phyloP scores from a whole-genome alignment of 108 stramenopile genomes.

The Conticribra weissflogii region DNA sequence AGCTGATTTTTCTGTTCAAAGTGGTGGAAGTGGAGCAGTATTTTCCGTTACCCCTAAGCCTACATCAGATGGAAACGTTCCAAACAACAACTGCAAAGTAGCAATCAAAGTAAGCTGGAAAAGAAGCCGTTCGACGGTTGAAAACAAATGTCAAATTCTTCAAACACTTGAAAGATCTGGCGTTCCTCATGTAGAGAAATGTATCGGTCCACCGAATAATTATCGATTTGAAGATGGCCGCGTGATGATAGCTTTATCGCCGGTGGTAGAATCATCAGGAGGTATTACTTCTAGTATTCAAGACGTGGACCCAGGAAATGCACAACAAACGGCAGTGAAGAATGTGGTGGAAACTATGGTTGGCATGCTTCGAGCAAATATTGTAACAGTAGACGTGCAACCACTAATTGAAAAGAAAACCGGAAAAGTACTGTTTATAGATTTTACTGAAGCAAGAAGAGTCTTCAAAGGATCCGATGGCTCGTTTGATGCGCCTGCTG shows the following conservation, averaged over 20 bases:
- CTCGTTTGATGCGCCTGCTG: conserved; percentile 34
- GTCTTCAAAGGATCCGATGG: conserved; percentile 13
- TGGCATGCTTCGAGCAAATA: conserved; percentile 59
- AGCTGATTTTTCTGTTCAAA: not conserved
- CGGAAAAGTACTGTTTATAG: conserved; percentile 69
- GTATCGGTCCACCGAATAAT: conserved; percentile 34
- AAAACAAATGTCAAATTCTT: conserved; percentile 64
- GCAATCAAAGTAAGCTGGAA: conserved; percentile 77
- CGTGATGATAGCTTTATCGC: conserved; percentile 59
- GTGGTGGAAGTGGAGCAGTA: conserved; percentile 51
- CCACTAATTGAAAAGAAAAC: conserved; percentile 57
- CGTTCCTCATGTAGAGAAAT: conserved; percentile 56
- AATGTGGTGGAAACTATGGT: conserved; percentile 55
- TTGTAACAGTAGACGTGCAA: conserved; percentile 69
- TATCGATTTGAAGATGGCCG: conserved; percentile 54
- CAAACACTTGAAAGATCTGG: conserved; percentile 39
- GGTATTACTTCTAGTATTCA: conserved; percentile 42
- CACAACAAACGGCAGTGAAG: conserved; percentile 39
- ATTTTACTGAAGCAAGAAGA: conserved; percentile 73
- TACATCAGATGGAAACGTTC: not conserved
- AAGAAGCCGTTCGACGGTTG: conserved; percentile 56
- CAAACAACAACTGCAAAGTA: conserved; percentile 20
- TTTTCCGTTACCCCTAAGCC: conserved; percentile 24
- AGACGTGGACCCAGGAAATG: conserved; percentile 14
- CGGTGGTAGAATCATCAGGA: conserved; percentile 21